These are phyloP conservation scores for Meyerozyma elateridarum DNA, from an alignment of 1,139 yeast species.

Conservation along the genomic window DNA sequence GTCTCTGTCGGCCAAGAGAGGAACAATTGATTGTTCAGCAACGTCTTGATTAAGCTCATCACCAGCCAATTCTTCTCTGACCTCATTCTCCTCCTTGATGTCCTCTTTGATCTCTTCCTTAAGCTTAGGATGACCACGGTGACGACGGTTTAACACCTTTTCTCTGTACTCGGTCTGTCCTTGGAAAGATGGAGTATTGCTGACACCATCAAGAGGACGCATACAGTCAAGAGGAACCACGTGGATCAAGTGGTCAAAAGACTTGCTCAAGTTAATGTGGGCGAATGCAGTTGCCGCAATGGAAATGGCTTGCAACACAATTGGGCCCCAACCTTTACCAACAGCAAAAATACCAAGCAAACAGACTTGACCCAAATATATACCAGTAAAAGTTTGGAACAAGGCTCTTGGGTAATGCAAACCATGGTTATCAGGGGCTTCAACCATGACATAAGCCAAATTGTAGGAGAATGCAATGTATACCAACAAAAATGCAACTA, in stretches of 20 bases:
- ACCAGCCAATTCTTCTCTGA: constrained; percentile 20
- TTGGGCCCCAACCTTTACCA: constrained; percentile 94
- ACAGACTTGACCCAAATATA: constrained; percentile 83
- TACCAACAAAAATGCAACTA: constrained; percentile 62
- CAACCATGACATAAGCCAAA: constrained; percentile 62
- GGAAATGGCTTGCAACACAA: constrained; percentile 67
- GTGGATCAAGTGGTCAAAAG: constrained; percentile 59
- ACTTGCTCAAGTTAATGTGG: constrained; percentile 55
- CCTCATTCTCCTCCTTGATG: constrained; percentile 16
- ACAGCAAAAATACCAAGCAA: constrained; percentile 80
- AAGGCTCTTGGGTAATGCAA: constrained; percentile 82
- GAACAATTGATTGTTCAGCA: constrained; percentile 20
- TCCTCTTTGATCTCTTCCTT: constrained; percentile 14
- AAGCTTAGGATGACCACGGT: constrained; percentile 9
- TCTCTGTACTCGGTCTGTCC: constrained; percentile 33
- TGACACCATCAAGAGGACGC: constrained; percentile 65
- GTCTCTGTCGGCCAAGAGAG: constrained; percentile 54
- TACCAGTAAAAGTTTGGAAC: constrained; percentile 81
- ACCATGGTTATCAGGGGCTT: constrained; percentile 73
- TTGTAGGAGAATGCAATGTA: constrained; percentile 80
- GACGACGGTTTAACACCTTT: constrained; percentile 26
- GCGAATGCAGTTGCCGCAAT: constrained; percentile 60
- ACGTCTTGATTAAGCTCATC: constrained; percentile 15
- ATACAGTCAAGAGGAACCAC: constrained; percentile 64
- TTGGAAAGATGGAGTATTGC: constrained; percentile 47